Evolutionary conservation across 2,329 filamentous ascomycete species (phyloP), one percentile per base, ranked within the genome.

Genomic region (Onygena corvina): DNA sequence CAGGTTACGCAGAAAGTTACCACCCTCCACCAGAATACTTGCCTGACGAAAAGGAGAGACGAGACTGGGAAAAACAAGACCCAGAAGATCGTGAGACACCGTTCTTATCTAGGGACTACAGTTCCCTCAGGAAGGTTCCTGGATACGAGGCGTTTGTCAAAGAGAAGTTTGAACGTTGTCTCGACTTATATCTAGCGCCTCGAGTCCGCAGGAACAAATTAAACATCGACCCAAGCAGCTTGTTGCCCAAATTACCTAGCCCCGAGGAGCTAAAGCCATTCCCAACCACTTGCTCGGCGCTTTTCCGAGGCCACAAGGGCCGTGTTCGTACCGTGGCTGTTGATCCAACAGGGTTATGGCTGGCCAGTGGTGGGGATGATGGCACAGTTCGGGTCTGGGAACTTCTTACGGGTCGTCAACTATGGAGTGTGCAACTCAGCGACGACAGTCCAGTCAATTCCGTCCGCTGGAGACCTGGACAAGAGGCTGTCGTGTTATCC

Each of bases 21-120:
- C 94, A 96, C 67, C 92, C 92, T 20, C 92, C 93, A 46, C 79
- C 84, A 3, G 92, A 98, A 70, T 98, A 96, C 64, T 72, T 98
- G 1, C 93, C 90, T 1, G 84, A 86, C 49, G 79, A 83, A 60
- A 81, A 85, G 33, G 92, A 98, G 70, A 86, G 76, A 64, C 80
- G 85, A 57, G 76, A 77, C 11, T 98, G 92, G 92, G 81, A 94
- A 60, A 78, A 84, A 47, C 48, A 52, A 35, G 90, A 96, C 55
- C 84, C 86, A 2, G 92, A 96, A 64, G 92, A 98, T 55, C 76
- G 89, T 50, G 86, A 94, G 59, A 88, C 83, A 62, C 85, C 94
- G 45, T 98, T 87, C 60, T 69, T 98, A 29, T 86, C 93, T 1
- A 80, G 80, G 52, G 81, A 87, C 61, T 86, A 87, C 64, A 81